Evolutionary conservation across 78 protist species (phyloP), one percentile per base, ranked within the genome.

Genomic region (Protostelium mycophagum): DNA sequence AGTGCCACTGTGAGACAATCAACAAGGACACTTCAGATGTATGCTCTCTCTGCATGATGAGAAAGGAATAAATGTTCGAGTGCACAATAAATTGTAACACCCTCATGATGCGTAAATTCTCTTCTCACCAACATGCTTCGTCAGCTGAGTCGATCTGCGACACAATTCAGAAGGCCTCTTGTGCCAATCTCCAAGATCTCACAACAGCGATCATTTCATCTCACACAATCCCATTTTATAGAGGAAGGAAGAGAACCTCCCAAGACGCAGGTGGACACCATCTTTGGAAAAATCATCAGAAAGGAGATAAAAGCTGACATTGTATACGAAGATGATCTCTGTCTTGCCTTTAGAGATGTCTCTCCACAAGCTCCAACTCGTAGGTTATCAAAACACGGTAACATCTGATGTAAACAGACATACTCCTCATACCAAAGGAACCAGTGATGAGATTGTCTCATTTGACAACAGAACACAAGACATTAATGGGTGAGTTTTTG

Each of bases 301-400:
- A 85, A 85, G 16, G 86, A 85, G 37, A 85, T 85, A 5, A 85
- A 85, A 16, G 86, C 86, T 5, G 86, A 85, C 16, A 16, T 85
- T 85, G 86, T 85, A 5, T 85, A 85, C 86, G 86, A 85, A 85
- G 86, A 85, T 85, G 86, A 85, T 36, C 63, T 85, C 63, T 36
- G 86, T 85, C 37, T 85, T 16, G 36, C 36, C 5, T 85, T 37
- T 16, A 85, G 86, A 85, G 37, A 36, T 85, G 86, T 37, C 5
- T 85, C 36, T 25, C 36, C 86, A 36, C 37, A 37, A 85, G 37
- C 86, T 5, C 37, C 86, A 25, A 85, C 86, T 25, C 63, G 37
- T 85, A 36, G 5, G 35, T 16, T 36, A 5, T 85, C 63, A 23
- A 16, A 25, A 25, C 86, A 85, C 16, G 37, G 5, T 85, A 25